Evolutionary conservation across 306 rosid genomes (phyloP), one percentile per base, ranked within the genome.

Genomic region (Phaseolus lunatus): DNA sequence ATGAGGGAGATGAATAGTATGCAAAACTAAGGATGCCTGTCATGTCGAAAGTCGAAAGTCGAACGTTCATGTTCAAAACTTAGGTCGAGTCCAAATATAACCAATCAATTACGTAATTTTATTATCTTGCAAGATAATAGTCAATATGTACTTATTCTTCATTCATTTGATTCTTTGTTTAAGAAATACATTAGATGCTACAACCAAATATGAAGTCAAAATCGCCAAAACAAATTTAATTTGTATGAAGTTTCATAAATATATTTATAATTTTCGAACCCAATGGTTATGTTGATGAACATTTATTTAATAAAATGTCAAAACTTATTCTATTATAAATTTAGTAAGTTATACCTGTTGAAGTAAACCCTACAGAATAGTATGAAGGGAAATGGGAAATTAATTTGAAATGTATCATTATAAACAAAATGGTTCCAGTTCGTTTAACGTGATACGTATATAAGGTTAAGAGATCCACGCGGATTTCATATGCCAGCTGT

Each of bases 391-490:
- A 69, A 41, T 16, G 47, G 31, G 20, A 49, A 31, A 48, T 16
- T 41, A 71, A 71, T 35, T 24, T 61, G 58, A 24, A 16, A 23
- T 19, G 24, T 43, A 41, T 20, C 24, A 53, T 20, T 16, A 56
- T 54, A 37, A 72, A 66, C 72, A 75, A 48, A 39, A 58, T 48
- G 29, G n/a, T 13, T 68, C 43, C 65, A 57, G 20, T 26, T 5
- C 24, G 61, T 47, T 41, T 53, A 70, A 43, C 33, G 2, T 12
- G 41, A n/a, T n/a, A n/a, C 9, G 43, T 35, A 66, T 43, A 43
- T 62, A 13, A 49, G 44, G 47, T 73, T 43, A 62, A 49, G 19
- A 67, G 45, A 33, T 70, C 57, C 54, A 12, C 24, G 52, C 3
- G 8, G 47, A 10, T 47, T 47, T 26, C 45, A 43, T 54, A 67